Percentiles rank a stretch among this genome's conserved stretches.
These are phyloP conservation scores for Boletus subcaerulescens DNA, from an alignment of 768 basidiomycete species.

Conservation along the genomic window DNA sequence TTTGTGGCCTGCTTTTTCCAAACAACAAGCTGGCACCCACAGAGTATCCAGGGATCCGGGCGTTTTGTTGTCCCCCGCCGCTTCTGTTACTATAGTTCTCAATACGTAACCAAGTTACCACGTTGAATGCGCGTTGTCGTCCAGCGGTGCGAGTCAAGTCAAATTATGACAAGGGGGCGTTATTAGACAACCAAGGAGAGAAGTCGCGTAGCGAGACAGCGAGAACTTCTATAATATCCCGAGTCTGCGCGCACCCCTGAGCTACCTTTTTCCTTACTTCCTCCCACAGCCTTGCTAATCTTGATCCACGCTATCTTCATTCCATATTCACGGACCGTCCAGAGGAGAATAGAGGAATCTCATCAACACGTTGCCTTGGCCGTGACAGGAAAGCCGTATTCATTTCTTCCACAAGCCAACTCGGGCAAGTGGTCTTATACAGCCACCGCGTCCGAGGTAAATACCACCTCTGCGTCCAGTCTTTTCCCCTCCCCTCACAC, in stretches of 20 bases:
- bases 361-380: constrained; percentile 35
- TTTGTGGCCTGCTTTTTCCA: not conserved
- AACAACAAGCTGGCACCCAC: constrained; percentile 12
- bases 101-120: constrained; percentile 29
- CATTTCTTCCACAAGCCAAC: constrained; percentile 28
- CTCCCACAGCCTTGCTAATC: constrained; percentile 24
- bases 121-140: constrained; percentile 23
- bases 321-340: constrained; percentile 27
- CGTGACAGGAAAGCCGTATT: constrained; percentile 31
- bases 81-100: not conserved
- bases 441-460: constrained; percentile 34
- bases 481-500: constrained; percentile 12
- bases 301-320: constrained; percentile 31
- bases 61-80: constrained; percentile 11
- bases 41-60: constrained; percentile 10
- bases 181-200: constrained; percentile 1
- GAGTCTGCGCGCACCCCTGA: constrained; percentile 19
- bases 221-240: constrained; percentile 14
- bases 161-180: not conserved
- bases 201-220: not conserved
- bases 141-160: not conserved
- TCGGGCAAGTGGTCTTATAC: constrained; percentile 31
- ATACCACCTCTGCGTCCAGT: constrained; percentile 21
- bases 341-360: constrained; percentile 15
- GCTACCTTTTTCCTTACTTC: constrained; percentile 6